Conservation (phyloP, 2,329 filamentous ascomycete species). For the Neonectria neomacrospora region DNA sequence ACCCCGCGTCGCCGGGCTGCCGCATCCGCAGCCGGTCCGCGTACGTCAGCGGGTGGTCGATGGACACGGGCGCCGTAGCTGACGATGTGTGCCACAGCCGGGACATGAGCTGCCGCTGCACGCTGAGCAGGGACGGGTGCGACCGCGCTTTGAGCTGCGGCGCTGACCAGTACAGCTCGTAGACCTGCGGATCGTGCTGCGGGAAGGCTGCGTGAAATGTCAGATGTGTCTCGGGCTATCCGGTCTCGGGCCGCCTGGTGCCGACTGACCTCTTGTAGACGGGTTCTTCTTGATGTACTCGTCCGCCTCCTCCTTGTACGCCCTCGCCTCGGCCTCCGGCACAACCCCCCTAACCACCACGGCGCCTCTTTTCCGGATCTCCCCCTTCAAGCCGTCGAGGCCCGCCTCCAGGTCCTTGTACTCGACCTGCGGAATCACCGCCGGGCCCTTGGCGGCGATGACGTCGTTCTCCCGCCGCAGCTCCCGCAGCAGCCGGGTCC, state of each 20-base stretch:
- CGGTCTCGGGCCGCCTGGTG: too few species aligned
- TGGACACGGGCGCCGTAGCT: slow-evolving; percentile 58
- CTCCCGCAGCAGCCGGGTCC: slow-evolving; percentile 58
- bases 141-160: slow-evolving; percentile 75
- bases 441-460: slow-evolving; percentile 57
- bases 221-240: too few species aligned
- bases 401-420: slow-evolving; percentile 58
- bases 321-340: slow-evolving; percentile 69
- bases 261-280: slow-evolving; percentile 61
- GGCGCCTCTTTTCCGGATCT: slow-evolving; percentile 70
- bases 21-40: slow-evolving; percentile 79
- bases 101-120: slow-evolving; percentile 71
- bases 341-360: slow-evolving; percentile 75
- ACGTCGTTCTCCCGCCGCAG: slow-evolving; percentile 60
- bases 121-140: slow-evolving; percentile 70
- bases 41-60: slow-evolving; percentile 70
- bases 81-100: slow-evolving; percentile 69
- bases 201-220: slow-evolving; percentile 67
- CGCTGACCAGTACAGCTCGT: slow-evolving; percentile 79
- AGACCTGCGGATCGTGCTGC: slow-evolving; percentile 73
- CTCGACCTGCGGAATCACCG: slow-evolving; percentile 64
- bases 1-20: slow-evolving; percentile 75
- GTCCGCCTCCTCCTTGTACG: slow-evolving; percentile 72
- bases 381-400: slow-evolving; percentile 51
- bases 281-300: slow-evolving; percentile 74